Percentiles rank a stretch among this genome's conserved stretches.
These are phyloP conservation scores for Lasiosphaeria ovina DNA, from an alignment of 495 filamentous ascomycete species.

Conservation along the genomic window DNA sequence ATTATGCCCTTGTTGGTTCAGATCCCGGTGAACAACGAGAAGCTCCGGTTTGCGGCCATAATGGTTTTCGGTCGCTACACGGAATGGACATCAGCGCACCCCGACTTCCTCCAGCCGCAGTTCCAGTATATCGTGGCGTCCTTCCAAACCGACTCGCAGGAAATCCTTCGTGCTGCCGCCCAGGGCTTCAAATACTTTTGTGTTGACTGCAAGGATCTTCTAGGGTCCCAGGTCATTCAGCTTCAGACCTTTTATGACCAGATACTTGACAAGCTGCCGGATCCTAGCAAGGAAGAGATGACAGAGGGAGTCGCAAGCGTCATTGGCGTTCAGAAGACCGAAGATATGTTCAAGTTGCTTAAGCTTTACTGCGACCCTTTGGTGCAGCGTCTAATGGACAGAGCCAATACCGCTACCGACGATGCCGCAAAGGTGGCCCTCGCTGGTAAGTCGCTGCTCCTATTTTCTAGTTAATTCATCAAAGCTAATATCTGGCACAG, in stretches of 20 bases:
- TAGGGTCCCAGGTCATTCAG: constrained; percentile 74
- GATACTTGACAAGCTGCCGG: constrained; percentile 78
- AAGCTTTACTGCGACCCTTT: constrained; percentile 95
- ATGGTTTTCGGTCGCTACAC: constrained; percentile 97
- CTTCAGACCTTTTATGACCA: constrained; percentile 90
- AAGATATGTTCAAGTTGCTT: constrained; percentile 75
- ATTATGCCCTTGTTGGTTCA: constrained; percentile 90
- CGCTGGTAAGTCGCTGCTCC: constrained; percentile 57
- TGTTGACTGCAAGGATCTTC: constrained; percentile 82
- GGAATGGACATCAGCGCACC: constrained; percentile 94
- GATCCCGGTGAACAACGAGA: constrained; percentile 94
- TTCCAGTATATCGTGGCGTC: constrained; percentile 91
- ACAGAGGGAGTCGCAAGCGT: constrained; percentile 93
- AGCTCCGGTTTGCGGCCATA: constrained; percentile 92
- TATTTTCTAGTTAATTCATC: neutral
- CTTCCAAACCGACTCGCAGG: constrained; percentile 79
- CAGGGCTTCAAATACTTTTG: constrained; percentile 97
- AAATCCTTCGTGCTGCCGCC: constrained; percentile 86
- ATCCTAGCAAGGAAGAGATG: constrained; percentile 86
- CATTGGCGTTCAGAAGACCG: constrained; percentile 76
- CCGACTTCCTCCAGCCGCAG: constrained; percentile 85
- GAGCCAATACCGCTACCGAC: constrained; percentile 81
- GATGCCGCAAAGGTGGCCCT: constrained; percentile 77
- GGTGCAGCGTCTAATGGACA: constrained; percentile 76
- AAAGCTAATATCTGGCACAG: constrained; percentile 44